Evolutionary conservation across 176 grass and related monocot species (phyloP), one percentile per base, ranked within the genome.

Genomic region (Ananas comosus): DNA sequence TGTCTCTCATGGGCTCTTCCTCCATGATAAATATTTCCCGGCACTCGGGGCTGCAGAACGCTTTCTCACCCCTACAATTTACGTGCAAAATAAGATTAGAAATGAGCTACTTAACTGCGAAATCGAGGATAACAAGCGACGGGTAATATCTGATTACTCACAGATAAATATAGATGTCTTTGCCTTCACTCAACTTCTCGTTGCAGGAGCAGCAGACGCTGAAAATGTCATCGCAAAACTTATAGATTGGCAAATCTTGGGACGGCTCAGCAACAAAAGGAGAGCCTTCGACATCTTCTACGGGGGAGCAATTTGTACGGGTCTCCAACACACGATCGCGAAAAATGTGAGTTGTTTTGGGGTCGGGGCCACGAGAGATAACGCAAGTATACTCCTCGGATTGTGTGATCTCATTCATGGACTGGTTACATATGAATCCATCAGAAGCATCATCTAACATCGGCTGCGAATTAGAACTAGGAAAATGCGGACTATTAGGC

Each of bases 321-420:
- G 76, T 73, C 84, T 93, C 82, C 80, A 82, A 14, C 63, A 84
- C 88, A 69, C 81, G 66, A 16, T 79, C 89, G 42, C 70, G 78
- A n/a, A 88, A 80, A 79, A 99, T 91, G 63, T 91, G 94, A 23
- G 80, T 93, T 64, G 85, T 99, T 61, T 78, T 85, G 14, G 90
- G 89, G 56, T 88, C 86, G 0, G 80, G 70, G 10, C 94, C 94
- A 21, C 81, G 89, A 63, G 83, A 70, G 66, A 92, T 91, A 64
- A 99, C 83, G 74, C 94, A 90, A 50, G 94, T 99, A 73, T 93
- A 99, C 63, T 99, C 87, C 70, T 99, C 87, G 0, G 64, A 93
- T 29, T 79, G 72, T n/a, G 52, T 82, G 19, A 78, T 76, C n/a
- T 78, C 69, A 0, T 47, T 78, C 61, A 79, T 79, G 14, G 77